phyloP scores from a whole-genome alignment of 305 asterid genomes.

The Fraxinus paxiana region DNA sequence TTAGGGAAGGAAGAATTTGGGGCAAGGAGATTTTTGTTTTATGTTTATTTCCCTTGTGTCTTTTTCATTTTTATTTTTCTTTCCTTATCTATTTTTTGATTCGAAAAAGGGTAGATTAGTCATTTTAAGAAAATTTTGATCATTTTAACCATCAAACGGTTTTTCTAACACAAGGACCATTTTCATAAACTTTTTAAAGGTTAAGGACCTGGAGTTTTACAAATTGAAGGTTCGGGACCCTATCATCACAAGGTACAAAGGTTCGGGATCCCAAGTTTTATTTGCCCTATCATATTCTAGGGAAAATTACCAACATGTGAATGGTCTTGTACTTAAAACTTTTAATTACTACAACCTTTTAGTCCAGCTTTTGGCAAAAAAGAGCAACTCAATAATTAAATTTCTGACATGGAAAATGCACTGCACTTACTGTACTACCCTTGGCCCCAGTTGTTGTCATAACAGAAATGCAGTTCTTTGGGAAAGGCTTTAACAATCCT shows the following conservation, averaged over 20 bases:
- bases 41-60: neutral
- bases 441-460: constrained; percentile 98
- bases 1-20: neutral
- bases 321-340: neutral
- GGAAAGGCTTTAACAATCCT: constrained; percentile 84
- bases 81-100: neutral
- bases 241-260: neutral
- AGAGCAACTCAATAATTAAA: neutral
- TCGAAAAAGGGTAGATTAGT: neutral
- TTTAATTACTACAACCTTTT: neutral
- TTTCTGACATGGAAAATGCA: neutral
- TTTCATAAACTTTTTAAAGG: neutral
- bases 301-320: neutral
- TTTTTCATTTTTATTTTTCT: neutral
- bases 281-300: neutral
- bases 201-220: neutral
- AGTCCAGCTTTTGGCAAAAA: neutral
- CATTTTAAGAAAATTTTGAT: neutral
- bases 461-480: constrained; percentile 84
- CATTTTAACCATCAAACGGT: neutral
- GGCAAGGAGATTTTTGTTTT: neutral
- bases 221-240: neutral
- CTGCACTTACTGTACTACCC: constrained; percentile 86
- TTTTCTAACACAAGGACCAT: neutral
- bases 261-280: neutral